Evolutionary conservation across 2,329 filamentous ascomycete species (phyloP).

Genomic region (Septoria petroselini): DNA sequence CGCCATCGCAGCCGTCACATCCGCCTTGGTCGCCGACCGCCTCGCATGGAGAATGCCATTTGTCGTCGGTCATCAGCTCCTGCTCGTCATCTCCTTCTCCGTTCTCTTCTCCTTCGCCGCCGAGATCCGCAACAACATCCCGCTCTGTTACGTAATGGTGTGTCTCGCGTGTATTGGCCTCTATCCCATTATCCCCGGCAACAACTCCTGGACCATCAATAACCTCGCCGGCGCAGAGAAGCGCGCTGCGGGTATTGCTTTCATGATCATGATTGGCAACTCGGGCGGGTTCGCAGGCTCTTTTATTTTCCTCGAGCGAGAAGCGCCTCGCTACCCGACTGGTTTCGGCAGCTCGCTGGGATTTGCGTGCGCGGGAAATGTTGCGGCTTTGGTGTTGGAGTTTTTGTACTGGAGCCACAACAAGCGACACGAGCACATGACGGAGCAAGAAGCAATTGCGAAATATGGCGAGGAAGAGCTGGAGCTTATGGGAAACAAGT

Average conservation of each 20-base stretch:
- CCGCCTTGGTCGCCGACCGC: slow-evolving; percentile 57
- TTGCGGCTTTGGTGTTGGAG: slow-evolving; percentile 24
- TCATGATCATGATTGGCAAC: slow-evolving; percentile 43
- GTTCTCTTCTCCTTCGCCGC: slow-evolving; percentile 24
- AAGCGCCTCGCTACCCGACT: slow-evolving; percentile 38
- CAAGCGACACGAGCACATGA: slow-evolving; percentile 34
- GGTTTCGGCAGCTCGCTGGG: slow-evolving; percentile 37
- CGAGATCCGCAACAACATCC: slow-evolving; percentile 38
- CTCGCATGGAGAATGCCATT: slow-evolving; percentile 58
- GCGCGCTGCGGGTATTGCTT: slow-evolving; percentile 41
- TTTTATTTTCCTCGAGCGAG: slow-evolving; percentile 38
- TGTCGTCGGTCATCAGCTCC: slow-evolving; percentile 41
- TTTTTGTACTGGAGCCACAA: slow-evolving; percentile 34
- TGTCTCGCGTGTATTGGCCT: slow-evolving; percentile 27
- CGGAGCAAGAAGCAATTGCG: slow-evolving; percentile 36
- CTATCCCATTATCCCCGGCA: slow-evolving; percentile 30
- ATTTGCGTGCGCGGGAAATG: slow-evolving; percentile 25
- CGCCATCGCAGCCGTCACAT: slow-evolving; percentile 31
- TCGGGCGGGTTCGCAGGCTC: slow-evolving; percentile 44
- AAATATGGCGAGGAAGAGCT: slow-evolving; percentile 40
- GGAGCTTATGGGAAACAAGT: slow-evolving; percentile 39
- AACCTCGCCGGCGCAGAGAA: slow-evolving; percentile 37
- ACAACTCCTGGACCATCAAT: slow-evolving; percentile 32
- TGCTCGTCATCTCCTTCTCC: slow-evolving; percentile 26
- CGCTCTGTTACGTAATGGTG: slow-evolving; percentile 41